Conservation (phyloP, 495 filamentous ascomycete genomes). For the Aspergillus diversus region DNA sequence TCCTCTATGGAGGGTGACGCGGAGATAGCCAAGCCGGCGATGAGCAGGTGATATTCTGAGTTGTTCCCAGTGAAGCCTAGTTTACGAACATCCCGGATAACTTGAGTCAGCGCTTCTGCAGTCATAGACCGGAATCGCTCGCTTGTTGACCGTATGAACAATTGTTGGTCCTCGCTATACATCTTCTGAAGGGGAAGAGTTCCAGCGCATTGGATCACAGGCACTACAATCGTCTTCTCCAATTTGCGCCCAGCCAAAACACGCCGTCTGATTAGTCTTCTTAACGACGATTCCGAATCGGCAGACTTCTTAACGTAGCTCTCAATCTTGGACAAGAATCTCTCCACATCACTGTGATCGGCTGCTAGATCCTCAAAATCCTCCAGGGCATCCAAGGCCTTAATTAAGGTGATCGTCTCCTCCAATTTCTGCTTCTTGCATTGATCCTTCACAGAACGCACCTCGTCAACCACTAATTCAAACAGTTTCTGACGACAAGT, state of each 20-base stretch:
- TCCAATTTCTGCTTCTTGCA: constrained; percentile 47
- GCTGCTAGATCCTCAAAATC: constrained; percentile 49
- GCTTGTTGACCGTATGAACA: constrained; percentile 44
- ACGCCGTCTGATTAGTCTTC: constrained; percentile 41
- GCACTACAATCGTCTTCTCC: constrained; percentile 35
- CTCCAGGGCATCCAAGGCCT: constrained; percentile 48
- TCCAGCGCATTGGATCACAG: constrained; percentile 41
- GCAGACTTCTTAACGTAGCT: constrained; percentile 44
- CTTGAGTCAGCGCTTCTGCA: constrained; percentile 29
- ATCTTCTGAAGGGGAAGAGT: constrained; percentile 42
- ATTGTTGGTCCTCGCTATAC: constrained; percentile 48
- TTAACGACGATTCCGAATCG: constrained; percentile 39
- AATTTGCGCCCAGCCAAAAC: constrained; percentile 40
- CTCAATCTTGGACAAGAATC: constrained; percentile 44
- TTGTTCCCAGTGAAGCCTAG: constrained; percentile 38
- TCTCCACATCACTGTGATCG: constrained; percentile 43
- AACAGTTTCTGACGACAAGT: constrained; percentile 42
- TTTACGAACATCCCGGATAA: constrained; percentile 39
- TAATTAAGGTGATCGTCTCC: constrained; percentile 46
- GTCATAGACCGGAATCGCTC: constrained; percentile 44
- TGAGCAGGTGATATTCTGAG: constrained; percentile 39
- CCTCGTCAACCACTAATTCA: constrained; percentile 38
- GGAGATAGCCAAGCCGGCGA: constrained; percentile 42
- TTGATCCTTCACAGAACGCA: constrained; percentile 45
- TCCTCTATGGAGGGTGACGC: constrained; percentile 41